Base-by-base conservation (phyloP, 441 rosid genomes). In the Croton laevigatus region DNA sequence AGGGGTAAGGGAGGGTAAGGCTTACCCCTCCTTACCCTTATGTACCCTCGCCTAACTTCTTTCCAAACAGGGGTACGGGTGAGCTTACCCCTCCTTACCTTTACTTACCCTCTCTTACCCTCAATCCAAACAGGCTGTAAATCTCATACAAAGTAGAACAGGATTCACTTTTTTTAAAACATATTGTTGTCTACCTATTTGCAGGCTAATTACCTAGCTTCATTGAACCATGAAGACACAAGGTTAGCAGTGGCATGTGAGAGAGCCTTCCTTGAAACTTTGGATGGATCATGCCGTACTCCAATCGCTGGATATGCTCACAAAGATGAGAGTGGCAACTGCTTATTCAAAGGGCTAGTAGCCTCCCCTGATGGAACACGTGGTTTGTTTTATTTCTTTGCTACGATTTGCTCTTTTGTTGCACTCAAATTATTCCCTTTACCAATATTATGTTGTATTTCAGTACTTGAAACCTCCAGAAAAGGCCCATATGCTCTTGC, bases 271-370 rank as follows among this genome's bases (percentile, higher is more conserved):
- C 88, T 95, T 49, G 81, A 78, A 79, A 83, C 90, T 38, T 79
- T 91, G 66, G 90, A 91, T 68, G 97, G 97, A 20, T 91, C 98
- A 67, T 95, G 98, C 74, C 97, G 98, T 65, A 95, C 99, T 68
- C 99, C 99, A 61, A 95, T 95, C 53, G 99, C 99, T 32, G 99
- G 97, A 63, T 91, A 95, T 65, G 99, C 99, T 0, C 76, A 78
- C 58, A 86, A 75, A 79, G 98, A 84, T 54, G 80, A 81, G 73
- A 84, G 89, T 12, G 93, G 95, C 59, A 81, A 87, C 72, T 95
- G 99, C 80, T 22, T 89, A 68, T 95, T 95, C 79, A 87, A 81
- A 79, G 98, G 99, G 48, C 80, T 95, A 76, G 96, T 95, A 58
- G 98, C 99, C 38, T 89, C 99, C 12, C 97, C 99, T 10, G 95